A percentile compares a stretch with the other conserved stretches of the same genome.
Evolutionary conservation across 306 rosid genomes (phyloP).

Genomic region (Vicia sativa): DNA sequence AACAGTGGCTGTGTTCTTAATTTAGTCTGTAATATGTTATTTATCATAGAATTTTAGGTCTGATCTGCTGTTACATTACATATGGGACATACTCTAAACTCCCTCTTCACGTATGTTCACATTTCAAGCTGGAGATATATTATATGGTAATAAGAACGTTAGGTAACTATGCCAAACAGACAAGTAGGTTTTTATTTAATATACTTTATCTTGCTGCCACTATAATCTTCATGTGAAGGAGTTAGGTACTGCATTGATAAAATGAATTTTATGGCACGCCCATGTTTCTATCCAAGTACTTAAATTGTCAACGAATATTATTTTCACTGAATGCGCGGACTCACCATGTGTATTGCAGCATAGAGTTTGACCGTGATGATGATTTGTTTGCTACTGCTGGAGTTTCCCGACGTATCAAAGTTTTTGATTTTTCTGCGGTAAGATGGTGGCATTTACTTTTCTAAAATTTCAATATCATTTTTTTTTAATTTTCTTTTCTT

Average conservation of each 20-base stretch:
- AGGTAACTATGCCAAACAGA: slow-evolving; percentile 14
- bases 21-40: slow-evolving; percentile 1
- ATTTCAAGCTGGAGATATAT: slow-evolving; percentile 5
- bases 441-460: slow-evolving; percentile 36
- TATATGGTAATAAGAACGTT: slow-evolving; percentile 30
- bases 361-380: slow-evolving; percentile 93
- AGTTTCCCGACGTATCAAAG: slow-evolving; percentile 93
- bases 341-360: slow-evolving; percentile 65
- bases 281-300: slow-evolving; percentile 1
- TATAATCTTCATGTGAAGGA: slow-evolving; percentile 8
- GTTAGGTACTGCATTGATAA: slow-evolving; percentile 17
- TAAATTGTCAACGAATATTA: slow-evolving; percentile 6
- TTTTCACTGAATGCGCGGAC: slow-evolving; percentile 37
- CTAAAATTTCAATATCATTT: slow-evolving; percentile 7
- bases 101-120: slow-evolving; percentile 11
- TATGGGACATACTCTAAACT: background rate
- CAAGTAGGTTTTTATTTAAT: background rate
- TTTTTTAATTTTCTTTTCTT: slow-evolving; percentile 10
- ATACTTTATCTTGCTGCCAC: too few species aligned
- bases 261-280: slow-evolving; percentile 12
- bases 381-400: slow-evolving; percentile 98
- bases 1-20: slow-evolving; percentile 15
- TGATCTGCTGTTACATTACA: background rate
- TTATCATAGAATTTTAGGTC: slow-evolving; percentile 11
- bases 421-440: slow-evolving; percentile 92